Percentiles rank a stretch among this genome's conserved stretches.
Conservation (phyloP, 805 yeast genomes). For the Kodamaea restingae region DNA sequence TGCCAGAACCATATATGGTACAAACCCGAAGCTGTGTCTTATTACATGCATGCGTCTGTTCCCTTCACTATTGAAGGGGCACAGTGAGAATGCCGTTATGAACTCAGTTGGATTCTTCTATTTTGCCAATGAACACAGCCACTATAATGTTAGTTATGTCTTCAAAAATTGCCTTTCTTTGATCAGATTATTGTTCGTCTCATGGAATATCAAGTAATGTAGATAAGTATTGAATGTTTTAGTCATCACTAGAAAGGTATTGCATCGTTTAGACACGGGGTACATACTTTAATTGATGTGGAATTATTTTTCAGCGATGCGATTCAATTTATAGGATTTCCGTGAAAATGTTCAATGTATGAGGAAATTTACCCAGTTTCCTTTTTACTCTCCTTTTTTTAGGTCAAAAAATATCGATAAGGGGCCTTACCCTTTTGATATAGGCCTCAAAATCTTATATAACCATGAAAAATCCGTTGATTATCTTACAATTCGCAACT, state of each 20-base stretch:
- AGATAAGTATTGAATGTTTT: slow-evolving; percentile 12
- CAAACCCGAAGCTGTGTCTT: too few species aligned
- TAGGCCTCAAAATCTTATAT: not conserved
- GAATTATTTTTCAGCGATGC: not conserved
- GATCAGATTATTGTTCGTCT: slow-evolving; percentile 8
- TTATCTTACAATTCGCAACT: not conserved
- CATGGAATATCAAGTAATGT: slow-evolving; percentile 15
- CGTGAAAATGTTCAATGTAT: not conserved
- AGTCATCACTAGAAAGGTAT: slow-evolving; percentile 6
- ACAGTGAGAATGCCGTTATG: not conserved
- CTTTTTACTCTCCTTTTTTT: not conserved
- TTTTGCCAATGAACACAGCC: not conserved
- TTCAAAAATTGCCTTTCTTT: not conserved
- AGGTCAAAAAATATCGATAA: not conserved
- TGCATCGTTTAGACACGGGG: not conserved
- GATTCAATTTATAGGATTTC: not conserved
- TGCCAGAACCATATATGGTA: too few species aligned
- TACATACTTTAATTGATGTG: slow-evolving; percentile 1
- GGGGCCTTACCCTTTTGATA: not conserved
- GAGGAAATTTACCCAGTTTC: slow-evolving; percentile 1
- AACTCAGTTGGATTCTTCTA: not conserved
- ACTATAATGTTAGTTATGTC: not conserved
- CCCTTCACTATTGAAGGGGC: too few species aligned
- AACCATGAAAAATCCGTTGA: not conserved
- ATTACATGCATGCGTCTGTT: too few species aligned